Percentiles rank a stretch among this genome's conserved stretches.
Conservation (phyloP, 1,139 yeast genomes). For the Protomyces gravidus region DNA sequence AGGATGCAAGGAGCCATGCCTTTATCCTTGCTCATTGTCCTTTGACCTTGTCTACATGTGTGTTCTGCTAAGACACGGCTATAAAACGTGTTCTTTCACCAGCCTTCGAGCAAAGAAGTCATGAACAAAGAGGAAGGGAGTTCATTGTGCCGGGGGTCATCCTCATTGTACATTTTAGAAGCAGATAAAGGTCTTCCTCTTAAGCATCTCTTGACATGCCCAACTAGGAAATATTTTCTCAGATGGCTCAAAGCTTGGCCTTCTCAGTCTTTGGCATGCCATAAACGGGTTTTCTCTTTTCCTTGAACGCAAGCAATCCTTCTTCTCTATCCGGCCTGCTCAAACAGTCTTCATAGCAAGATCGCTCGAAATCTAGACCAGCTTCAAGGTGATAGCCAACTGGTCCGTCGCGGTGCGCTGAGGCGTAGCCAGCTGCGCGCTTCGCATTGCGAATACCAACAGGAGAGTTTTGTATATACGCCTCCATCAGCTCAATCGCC, state of each 20-base stretch:
- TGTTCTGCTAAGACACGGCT: not conserved
- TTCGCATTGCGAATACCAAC: constrained; percentile 15
- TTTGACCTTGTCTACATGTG: not conserved
- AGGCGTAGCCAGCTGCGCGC: constrained; percentile 10
- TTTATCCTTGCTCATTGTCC: not conserved
- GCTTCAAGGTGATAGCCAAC: constrained; percentile 8
- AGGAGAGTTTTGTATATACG: constrained; percentile 16
- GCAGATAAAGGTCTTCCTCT: too few relatives aligned
- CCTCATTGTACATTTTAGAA: too few relatives aligned
- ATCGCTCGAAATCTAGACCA: constrained; percentile 19
- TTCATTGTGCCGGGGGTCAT: too few relatives aligned
- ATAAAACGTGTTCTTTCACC: not conserved
- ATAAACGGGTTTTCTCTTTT: constrained; percentile 23
- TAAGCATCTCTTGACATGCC: too few relatives aligned
- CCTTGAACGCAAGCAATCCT: constrained; percentile 23
- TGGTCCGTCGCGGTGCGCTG: not conserved
- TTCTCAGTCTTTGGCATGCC: not conserved
- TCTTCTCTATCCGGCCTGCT: constrained; percentile 15
- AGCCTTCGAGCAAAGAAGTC: not conserved
- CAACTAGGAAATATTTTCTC: not conserved
- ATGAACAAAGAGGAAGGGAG: too few relatives aligned
- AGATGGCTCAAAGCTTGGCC: not conserved
- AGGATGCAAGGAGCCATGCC: not conserved
- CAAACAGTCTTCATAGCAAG: constrained; percentile 9
- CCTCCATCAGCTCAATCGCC: constrained; percentile 10